Base-by-base conservation (phyloP, 2,329 filamentous ascomycete genomes). In the Dothideomycetes sp. region DNA sequence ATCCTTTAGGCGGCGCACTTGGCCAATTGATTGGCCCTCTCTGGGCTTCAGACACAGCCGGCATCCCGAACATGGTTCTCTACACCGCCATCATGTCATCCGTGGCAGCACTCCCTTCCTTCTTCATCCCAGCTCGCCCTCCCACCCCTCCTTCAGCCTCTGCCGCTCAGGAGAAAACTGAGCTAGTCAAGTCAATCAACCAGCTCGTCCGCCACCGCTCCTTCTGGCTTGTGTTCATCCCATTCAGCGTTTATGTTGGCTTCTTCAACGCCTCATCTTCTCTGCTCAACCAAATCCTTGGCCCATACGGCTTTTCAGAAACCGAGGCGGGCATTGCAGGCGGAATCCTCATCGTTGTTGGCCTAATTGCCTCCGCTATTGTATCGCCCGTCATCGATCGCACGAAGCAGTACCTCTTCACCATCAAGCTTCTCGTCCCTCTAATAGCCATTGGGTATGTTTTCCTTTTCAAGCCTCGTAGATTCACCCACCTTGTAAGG, bases 231-330 rank as follows among this genome's bases (percentile, higher is more conserved):
- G 63, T 95, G 48, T 66, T 88, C 45, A 52, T 88, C 44, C 81
- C 88, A n/a, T 96, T 89, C 63, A 65, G 75, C 47, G 62, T 88
- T 52, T 94, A 87, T 60, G 84, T 94, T 45, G 87, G 83, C 52
- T 81, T 91, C 65, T 98, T 98, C 77, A 96, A 96, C 70, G 82
- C 82, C 49, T 69, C 88, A 49, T 93, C 87, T 36, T 83, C 83
- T 2, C 75, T 96, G 1, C 71, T 96, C 8, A 94, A 89, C 65
- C 89, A 95, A 57, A 84, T 96, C 56, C 74, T 96, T 47, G 68
- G 75, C 30, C 91, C 91, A 0, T 89, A 95, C 63, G 83, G 77
- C 52, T 94, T 86, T 71, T 73, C 67, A 43, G 82, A 94, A 57
- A 81, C 81, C 47, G 73, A 94, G 41, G 84, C 89, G 16, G 91